Conservation (phyloP, 2,329 filamentous ascomycete species). For the Neocucurbitaria cava region DNA sequence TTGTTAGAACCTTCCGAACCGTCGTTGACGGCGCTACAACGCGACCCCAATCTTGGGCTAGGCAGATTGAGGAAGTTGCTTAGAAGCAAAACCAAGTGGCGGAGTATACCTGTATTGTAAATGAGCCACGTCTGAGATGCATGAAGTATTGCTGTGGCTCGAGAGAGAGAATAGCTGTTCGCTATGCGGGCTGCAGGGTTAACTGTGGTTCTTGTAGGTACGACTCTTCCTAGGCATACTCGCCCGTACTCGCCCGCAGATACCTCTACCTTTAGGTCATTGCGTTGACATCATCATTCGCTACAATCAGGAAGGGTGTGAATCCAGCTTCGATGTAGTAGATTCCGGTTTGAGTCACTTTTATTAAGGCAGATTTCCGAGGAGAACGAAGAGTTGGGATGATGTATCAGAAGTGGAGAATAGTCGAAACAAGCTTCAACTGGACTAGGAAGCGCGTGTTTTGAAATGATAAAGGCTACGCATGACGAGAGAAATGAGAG, state of each 20-base stretch:
- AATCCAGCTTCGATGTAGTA: not conserved
- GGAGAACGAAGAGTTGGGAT: not conserved
- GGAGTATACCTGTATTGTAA: not conserved
- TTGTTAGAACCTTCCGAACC: constrained; percentile 1
- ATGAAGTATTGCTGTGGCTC: not conserved
- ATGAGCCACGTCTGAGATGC: not conserved
- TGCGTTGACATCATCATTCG: not conserved
- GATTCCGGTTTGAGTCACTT: not conserved
- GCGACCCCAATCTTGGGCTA: not conserved
- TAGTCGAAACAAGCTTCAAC: not conserved
- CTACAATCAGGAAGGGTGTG: not conserved
- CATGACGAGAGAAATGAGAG: not conserved
- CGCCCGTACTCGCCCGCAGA: no score
- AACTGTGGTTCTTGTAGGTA: no score
- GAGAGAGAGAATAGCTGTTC: no score
- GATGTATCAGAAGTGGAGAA: not conserved
- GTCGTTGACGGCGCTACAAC: not conserved
- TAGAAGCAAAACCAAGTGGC: not conserved
- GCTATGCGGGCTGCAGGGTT: no score
- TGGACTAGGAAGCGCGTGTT: not conserved
- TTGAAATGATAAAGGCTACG: not conserved
- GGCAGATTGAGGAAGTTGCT: not conserved
- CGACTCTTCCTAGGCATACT: no score
- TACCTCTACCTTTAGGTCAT: no score
- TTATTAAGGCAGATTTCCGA: not conserved